phyloP scores from a whole-genome alignment of 2,329 filamentous ascomycete genomes.

The Ophiostoma quercus region DNA sequence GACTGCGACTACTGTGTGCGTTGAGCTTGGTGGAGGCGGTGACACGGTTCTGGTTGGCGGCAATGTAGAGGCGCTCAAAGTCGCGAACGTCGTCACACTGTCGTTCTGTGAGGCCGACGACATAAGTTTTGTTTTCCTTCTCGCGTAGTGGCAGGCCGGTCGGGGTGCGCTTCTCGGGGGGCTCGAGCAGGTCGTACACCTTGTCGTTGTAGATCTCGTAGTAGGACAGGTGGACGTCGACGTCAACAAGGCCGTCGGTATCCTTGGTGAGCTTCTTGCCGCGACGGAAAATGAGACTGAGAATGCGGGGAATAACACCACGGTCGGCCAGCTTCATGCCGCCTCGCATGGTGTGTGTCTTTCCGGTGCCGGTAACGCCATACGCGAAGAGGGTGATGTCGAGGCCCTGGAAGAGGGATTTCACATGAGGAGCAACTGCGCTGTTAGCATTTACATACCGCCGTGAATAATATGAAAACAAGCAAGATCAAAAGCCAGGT shows the following conservation, averaged over 20 bases:
- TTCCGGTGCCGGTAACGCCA: constrained; percentile 87
- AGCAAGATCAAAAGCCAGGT: neutral
- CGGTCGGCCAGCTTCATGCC: constrained; percentile 79
- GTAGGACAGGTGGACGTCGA: constrained; percentile 76
- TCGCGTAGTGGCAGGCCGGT: constrained; percentile 78
- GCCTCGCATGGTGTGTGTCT: constrained; percentile 94
- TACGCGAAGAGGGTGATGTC: constrained; percentile 90
- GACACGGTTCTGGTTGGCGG: constrained; percentile 84
- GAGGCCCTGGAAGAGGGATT: constrained; percentile 83
- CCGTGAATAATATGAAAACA: neutral
- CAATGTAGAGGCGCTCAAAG: constrained; percentile 84
- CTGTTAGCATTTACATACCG: constrained; percentile 13
- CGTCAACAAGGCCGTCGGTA: constrained; percentile 60
- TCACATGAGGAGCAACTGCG: constrained; percentile 79
- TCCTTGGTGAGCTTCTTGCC: constrained; percentile 83
- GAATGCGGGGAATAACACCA: constrained; percentile 78
- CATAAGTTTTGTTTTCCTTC: constrained; percentile 78
- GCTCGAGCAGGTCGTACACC: constrained; percentile 83
- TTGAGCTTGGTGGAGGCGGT: constrained; percentile 90
- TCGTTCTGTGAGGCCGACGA: constrained; percentile 79
- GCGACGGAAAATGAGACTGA: constrained; percentile 79
- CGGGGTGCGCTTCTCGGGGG: constrained; percentile 77
- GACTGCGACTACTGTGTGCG: constrained; percentile 81
- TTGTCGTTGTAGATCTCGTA: constrained; percentile 98
- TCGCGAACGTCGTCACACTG: constrained; percentile 80